Evolutionary conservation across 2,329 filamentous ascomycete species (phyloP).

Genomic region (Neospermospora avenae): DNA sequence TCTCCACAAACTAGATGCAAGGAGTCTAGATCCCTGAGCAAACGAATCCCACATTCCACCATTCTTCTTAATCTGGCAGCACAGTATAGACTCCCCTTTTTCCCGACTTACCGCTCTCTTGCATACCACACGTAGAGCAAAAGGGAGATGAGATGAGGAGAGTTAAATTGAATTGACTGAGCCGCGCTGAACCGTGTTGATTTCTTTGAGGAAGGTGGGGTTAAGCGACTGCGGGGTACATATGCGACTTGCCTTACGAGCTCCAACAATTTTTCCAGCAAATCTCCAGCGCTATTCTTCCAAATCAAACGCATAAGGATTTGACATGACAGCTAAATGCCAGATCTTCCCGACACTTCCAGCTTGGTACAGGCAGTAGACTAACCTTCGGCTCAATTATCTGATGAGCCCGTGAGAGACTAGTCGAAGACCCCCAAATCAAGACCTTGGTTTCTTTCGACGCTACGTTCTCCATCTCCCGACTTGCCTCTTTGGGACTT

Average conservation of each 20-base stretch:
- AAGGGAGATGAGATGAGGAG: background rate
- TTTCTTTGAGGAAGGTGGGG: background rate
- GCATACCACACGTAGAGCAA: background rate
- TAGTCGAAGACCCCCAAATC: too few species aligned
- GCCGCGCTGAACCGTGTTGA: background rate
- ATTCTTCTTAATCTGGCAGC: background rate
- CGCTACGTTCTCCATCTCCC: too few species aligned
- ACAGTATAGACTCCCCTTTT: background rate
- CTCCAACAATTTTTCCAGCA: background rate
- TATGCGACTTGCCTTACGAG: background rate
- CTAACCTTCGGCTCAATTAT: too few species aligned
- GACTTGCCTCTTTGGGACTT: too few species aligned
- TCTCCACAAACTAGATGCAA: too few species aligned
- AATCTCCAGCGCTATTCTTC: background rate
- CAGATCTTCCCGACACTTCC: too few species aligned
- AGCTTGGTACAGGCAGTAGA: too few species aligned
- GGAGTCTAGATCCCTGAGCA: too few species aligned
- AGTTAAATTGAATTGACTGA: background rate
- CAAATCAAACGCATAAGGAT: background rate
- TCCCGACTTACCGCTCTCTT: slow-evolving; percentile 1
- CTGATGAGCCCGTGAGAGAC: too few species aligned
- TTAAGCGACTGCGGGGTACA: slow-evolving; percentile 1
- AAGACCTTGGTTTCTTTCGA: too few species aligned
- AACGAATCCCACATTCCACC: background rate
- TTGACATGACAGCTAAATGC: background rate